phyloP scores from a whole-genome alignment of 768 basidiomycete species.

The Kwoniella dendrophila region DNA sequence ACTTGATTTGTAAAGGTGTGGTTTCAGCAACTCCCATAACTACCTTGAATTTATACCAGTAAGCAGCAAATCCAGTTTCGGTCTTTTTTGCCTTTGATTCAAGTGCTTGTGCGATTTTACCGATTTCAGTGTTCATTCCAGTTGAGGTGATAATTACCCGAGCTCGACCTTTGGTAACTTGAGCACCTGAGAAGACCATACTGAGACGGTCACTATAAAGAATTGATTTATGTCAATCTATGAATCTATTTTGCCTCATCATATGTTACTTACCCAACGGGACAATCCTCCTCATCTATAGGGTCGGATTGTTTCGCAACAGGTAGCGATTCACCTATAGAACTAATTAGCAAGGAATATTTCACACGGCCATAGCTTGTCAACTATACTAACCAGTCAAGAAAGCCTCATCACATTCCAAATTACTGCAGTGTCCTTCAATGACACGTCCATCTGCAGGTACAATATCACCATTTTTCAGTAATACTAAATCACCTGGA shows the following conservation, averaged over 20 bases:
- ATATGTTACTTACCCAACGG: slow-evolving; percentile 38
- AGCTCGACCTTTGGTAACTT: slow-evolving; percentile 62
- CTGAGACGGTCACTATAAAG: slow-evolving; percentile 40
- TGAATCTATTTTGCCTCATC: neutral
- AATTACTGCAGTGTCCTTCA: slow-evolving; percentile 57
- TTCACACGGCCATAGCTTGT: slow-evolving; percentile 57
- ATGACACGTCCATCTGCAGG: slow-evolving; percentile 60
- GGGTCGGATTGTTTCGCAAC: slow-evolving; percentile 58
- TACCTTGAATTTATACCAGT: slow-evolving; percentile 63
- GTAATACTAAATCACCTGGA: slow-evolving; percentile 59
- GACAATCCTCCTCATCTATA: slow-evolving; percentile 48
- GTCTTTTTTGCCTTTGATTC: slow-evolving; percentile 52
- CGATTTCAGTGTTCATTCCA: slow-evolving; percentile 64
- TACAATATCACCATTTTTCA: slow-evolving; percentile 58
- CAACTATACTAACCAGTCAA: slow-evolving; percentile 55
- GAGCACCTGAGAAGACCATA: slow-evolving; percentile 57
- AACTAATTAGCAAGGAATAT: neutral
- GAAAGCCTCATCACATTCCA: slow-evolving; percentile 62
- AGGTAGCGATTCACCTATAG: slow-evolving; percentile 57
- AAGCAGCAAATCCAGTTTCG: slow-evolving; percentile 56
- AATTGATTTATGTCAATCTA: neutral
- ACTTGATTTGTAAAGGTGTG: slow-evolving; percentile 60
- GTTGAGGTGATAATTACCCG: slow-evolving; percentile 61
- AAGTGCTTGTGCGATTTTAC: slow-evolving; percentile 56
- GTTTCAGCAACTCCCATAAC: slow-evolving; percentile 57